A percentile compares a stretch with the other conserved stretches of the same genome.
Conservation (phyloP, 768 basidiomycete genomes). For the Gelatoporia subvermispora region DNA sequence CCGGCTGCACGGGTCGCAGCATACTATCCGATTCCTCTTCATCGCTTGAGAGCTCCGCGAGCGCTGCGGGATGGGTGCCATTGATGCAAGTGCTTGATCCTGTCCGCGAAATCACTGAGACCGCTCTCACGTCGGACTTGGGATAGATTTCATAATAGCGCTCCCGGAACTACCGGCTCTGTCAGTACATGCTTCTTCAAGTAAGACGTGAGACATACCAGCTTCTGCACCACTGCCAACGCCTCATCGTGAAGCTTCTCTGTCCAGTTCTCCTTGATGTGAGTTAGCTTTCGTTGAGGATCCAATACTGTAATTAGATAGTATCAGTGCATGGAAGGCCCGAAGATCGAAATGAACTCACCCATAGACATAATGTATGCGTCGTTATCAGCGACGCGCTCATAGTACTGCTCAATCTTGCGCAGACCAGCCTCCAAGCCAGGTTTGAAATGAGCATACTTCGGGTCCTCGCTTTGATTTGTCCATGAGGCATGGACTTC, state of each 20-base stretch:
- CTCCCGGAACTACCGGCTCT: neutral
- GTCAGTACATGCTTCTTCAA: neutral
- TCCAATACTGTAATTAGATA: constrained; percentile 11
- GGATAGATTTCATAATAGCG: neutral
- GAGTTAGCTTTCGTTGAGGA: constrained; percentile 6
- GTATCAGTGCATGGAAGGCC: neutral
- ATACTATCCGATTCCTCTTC: neutral
- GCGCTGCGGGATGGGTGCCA: neutral
- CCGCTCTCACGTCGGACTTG: neutral
- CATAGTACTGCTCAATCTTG: constrained; percentile 34
- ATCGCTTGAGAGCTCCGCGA: neutral
- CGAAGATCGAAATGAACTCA: constrained; percentile 11
- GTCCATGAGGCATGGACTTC: constrained; percentile 24
- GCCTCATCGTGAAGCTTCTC: constrained; percentile 2
- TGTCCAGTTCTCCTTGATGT: constrained; percentile 17
- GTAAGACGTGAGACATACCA: constrained; percentile 7
- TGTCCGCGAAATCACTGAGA: neutral
- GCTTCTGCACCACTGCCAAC: neutral
- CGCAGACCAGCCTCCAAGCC: constrained; percentile 22
- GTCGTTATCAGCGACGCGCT: no score
- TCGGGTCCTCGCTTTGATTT: neutral
- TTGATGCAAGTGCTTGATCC: neutral
- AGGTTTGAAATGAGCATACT: constrained; percentile 18
- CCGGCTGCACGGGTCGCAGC: neutral
- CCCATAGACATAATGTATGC: constrained; percentile 31